Evolutionary conservation across 805 yeast species (phyloP).

Genomic region (Zygosaccharomyces bisporus): DNA sequence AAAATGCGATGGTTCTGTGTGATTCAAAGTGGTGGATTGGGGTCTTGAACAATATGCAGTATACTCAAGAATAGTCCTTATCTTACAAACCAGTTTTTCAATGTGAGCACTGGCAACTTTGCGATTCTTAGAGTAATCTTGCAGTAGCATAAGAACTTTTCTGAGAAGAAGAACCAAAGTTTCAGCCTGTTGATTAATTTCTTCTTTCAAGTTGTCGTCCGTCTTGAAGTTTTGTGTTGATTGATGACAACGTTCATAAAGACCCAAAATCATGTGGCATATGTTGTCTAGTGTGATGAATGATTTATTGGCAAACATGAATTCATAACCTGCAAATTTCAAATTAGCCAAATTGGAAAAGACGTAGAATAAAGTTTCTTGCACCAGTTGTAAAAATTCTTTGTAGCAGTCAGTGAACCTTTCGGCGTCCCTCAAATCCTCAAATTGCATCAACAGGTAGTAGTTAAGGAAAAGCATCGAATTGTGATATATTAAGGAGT

Average conservation of each 20-base stretch:
- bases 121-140: slow-evolving; percentile 33
- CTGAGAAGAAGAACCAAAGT: slow-evolving; percentile 19
- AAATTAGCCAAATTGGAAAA: slow-evolving; percentile 33
- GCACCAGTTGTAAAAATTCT: slow-evolving; percentile 27
- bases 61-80: slow-evolving; percentile 21
- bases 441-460: slow-evolving; percentile 29
- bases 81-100: slow-evolving; percentile 16
- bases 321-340: slow-evolving; percentile 33
- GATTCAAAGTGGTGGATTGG: slow-evolving; percentile 10
- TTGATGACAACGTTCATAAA: slow-evolving; percentile 23
- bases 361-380: slow-evolving; percentile 31
- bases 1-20: slow-evolving; percentile 1
- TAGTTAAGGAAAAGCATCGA: slow-evolving; percentile 24
- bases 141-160: slow-evolving; percentile 28
- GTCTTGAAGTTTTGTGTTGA: not conserved
- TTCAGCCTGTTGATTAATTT: slow-evolving; percentile 19
- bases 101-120: slow-evolving; percentile 22
- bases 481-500: slow-evolving; percentile 30
- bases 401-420: slow-evolving; percentile 21
- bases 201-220: slow-evolving; percentile 10
- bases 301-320: slow-evolving; percentile 30
- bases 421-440: slow-evolving; percentile 17
- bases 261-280: slow-evolving; percentile 26
- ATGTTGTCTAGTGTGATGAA: slow-evolving; percentile 24
- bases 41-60: slow-evolving; percentile 13